Base-by-base conservation (phyloP, 2,329 filamentous ascomycete species). In the Pseudogymnoascus verrucosus region DNA sequence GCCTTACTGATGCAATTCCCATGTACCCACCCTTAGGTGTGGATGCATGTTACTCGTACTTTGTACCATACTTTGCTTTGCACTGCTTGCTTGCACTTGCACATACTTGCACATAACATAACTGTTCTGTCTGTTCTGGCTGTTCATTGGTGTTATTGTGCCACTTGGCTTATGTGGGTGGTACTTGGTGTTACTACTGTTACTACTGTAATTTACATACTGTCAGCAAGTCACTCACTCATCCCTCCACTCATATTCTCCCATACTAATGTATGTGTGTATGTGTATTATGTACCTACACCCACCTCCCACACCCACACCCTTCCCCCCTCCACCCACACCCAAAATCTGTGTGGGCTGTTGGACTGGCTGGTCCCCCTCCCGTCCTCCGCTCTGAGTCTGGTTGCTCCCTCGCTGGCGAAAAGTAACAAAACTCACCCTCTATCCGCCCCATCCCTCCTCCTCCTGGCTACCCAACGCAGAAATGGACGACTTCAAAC, bases 401-500 rank as follows among this genome's bases (percentile, higher is more conserved):
- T 40, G 37, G 14, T 37, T 37, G 36, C 31, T 34, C 10, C 5
- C 8, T 37, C 36, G 36, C 36, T 37, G 8, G 8, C 42, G 42
- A 44, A 44, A 44, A 44, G 42, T 44, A 44, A 44, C 42, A 44
- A 44, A 44, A 44, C 42, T 44, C 42, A 44, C 42, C 42, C 19
- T 44, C 42, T 44, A 44, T 44, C 42, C 42, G 42, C 51, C 51
- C 23, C 31, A 8, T 59, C 31, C 51, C 16, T 26, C 21, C 51
- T 16, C n/a, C 26, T 31, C 4, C 23, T 31, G n/a, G 26, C n/a
- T 26, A 36, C 26, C 26, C 31, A 59, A 59, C 51, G 51, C 51
- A 59, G 51, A 59, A 31, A 59, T 59, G 51, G 51, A 31, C 31
- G 26, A 36, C 23, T 59, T 59, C 51, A 34, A 59, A 36, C 26